Conservation (phyloP, 2,329 filamentous ascomycete species). For the Podosphaera xanthii region DNA sequence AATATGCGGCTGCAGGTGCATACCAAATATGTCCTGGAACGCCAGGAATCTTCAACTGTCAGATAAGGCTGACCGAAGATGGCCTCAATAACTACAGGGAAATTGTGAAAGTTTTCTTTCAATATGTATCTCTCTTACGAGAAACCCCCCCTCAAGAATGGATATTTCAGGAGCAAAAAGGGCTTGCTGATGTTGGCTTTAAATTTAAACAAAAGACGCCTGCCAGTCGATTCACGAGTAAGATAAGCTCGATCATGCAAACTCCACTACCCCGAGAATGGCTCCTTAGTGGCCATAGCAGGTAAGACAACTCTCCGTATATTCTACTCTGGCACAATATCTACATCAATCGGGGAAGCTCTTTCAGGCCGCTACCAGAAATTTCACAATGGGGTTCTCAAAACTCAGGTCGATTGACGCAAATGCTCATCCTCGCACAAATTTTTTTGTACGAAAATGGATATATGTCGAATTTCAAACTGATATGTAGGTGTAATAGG, state of each 20-base stretch:
- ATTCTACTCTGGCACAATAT: neutral
- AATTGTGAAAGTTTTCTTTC: constrained; percentile 43
- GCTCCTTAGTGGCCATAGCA: constrained; percentile 58
- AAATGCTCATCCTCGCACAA: too few species aligned
- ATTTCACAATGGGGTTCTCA: too few species aligned
- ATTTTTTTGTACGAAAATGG: neutral
- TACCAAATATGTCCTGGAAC: constrained; percentile 39
- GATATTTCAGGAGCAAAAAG: constrained; percentile 85
- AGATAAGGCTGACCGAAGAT: constrained; percentile 42
- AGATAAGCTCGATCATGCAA: constrained; percentile 73
- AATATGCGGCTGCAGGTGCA: constrained; percentile 21
- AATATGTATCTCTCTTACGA: constrained; percentile 69
- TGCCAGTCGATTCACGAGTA: constrained; percentile 72
- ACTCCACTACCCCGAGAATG: constrained; percentile 68
- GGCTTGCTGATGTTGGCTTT: constrained; percentile 81
- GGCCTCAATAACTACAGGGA: constrained; percentile 34
- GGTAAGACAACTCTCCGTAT: constrained; percentile 16
- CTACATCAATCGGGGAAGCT: neutral
- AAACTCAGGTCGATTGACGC: too few species aligned
- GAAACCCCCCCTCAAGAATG: constrained; percentile 66
- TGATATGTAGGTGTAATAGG: constrained; percentile 7
- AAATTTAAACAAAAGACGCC: constrained; percentile 84
- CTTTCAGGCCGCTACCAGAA: neutral
- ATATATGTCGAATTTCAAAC: neutral
- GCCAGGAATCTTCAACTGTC: constrained; percentile 41